Base-by-base conservation (phyloP, 116 monocot species). In the Iris pallida region DNA sequence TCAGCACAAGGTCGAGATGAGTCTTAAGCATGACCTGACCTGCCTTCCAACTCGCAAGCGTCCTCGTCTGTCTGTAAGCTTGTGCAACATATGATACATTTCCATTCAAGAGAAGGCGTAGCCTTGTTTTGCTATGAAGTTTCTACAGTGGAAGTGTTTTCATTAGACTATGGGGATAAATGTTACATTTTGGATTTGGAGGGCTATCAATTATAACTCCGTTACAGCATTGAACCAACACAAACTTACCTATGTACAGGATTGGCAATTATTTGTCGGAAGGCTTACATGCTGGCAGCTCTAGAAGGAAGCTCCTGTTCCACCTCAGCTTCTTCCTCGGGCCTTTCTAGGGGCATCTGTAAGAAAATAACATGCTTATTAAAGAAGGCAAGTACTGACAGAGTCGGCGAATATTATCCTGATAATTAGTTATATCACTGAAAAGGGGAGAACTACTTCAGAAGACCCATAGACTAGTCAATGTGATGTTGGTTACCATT, bases 261-360 rank as follows among this genome's bases (percentile, higher is more conserved):
- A 61, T 17, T 42, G 30, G 30, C 30, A 20, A 46, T 15, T 45
- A 12, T 45, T 5, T 14, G 8, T 42, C 11, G 0, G 5, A 42
- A 5, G 7, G 16, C 14, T 76, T 79, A 88, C 79, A 88, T 81
- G 88, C 75, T 84, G 48, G 85, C 89, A 48, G 82, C 85, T 70
- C 76, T 77, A 45, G 89, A 85, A 55, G 85, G 55, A 73, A 78
- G 69, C 77, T 82, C 89, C 9, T 74, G 53, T 57, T 85, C 89
- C 78, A 80, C 70, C 40, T 89, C 89, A 61, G 72, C 6, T 62
- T 85, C 85, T 68, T 74, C 75, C 47, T 65, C 75, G 7, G 71
- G 59, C 72, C 68, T 79, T 61, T 75, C 83, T 8, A 47, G 62
- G n/a, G 62, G 72, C 42, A 46, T 72, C 80, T 82, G 85, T 63